Conservation (phyloP, 257 asterid genomes). For the Fraxinus quadrangulata region DNA sequence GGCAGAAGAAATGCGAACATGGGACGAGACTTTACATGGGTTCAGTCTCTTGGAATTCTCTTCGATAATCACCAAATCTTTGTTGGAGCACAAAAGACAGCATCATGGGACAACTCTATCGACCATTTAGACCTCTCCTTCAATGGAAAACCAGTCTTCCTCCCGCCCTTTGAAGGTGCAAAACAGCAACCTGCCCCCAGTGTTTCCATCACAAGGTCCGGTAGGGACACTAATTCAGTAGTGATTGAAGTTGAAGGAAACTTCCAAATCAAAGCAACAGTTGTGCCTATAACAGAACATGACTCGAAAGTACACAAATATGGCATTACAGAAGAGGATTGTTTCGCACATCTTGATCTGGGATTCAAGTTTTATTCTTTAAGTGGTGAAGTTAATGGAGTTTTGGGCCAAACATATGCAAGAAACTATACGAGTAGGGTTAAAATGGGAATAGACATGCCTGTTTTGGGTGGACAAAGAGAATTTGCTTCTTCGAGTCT, state of each 20-base stretch:
- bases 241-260: conserved; percentile 66
- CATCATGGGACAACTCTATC: conserved; percentile 54
- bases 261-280: conserved; percentile 70
- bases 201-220: conserved; percentile 45
- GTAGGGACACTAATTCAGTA: conserved; percentile 46
- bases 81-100: conserved; percentile 62
- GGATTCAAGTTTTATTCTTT: conserved; percentile 75
- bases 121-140: conserved; percentile 60
- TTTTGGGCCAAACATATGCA: conserved; percentile 75
- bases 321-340: conserved; percentile 66
- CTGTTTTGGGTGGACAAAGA: conserved; percentile 75
- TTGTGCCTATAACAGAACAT: conserved; percentile 62
- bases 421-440: conserved; percentile 61
- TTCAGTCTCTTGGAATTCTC: conserved; percentile 82
- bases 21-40: conserved; percentile 92
- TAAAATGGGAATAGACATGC: conserved; percentile 80
- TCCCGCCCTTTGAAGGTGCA: conserved; percentile 48
- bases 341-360: conserved; percentile 83
- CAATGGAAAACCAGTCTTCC: conserved; percentile 44
- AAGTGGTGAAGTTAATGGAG: conserved; percentile 62
- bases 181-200: conserved; percentile 40
- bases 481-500: conserved; percentile 61
- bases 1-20: conserved; percentile 62
- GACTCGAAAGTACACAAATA: conserved; percentile 67
- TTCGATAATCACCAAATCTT: conserved; percentile 56